These are phyloP conservation scores for Arachis hypogaea DNA, from an alignment of 306 rosid genomes.

Conservation along the genomic window DNA sequence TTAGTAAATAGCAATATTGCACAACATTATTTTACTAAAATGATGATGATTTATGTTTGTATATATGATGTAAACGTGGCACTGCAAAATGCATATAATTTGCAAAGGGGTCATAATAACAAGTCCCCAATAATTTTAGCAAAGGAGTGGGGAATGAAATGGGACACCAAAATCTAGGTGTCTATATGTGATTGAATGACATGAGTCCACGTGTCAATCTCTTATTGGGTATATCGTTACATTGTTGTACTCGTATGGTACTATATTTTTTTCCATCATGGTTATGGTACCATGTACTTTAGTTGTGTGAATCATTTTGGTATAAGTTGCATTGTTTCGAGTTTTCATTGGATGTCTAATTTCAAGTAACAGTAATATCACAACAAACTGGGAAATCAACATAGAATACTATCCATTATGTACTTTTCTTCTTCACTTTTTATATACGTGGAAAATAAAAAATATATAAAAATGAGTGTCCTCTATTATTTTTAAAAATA, in stretches of 20 bases:
- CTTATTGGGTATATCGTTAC: constrained; percentile 12
- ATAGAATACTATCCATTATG: not conserved
- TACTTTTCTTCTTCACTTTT: not conserved
- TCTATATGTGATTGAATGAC: constrained; percentile 8
- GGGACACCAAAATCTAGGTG: constrained; percentile 1
- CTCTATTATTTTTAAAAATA: not conserved
- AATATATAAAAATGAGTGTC: not conserved
- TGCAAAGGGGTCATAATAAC: not conserved
- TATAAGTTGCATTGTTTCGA: not conserved
- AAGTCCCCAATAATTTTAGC: not conserved
- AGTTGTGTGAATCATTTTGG: constrained; percentile 13
- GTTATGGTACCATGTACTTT: constrained; percentile 39
- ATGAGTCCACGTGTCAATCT: constrained; percentile 31
- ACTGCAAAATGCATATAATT: no score
- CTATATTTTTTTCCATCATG: constrained; percentile 13
- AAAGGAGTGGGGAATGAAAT: not conserved
- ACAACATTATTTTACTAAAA: no score
- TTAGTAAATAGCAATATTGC: no score
- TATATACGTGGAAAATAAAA: not conserved
- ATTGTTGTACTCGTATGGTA: constrained; percentile 26
- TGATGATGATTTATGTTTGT: no score
- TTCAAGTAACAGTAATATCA: not conserved
- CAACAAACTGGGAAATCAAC: not conserved
- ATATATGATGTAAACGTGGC: no score
- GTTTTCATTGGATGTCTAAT: constrained; percentile 4